A percentile compares a stretch with the other conserved stretches of the same genome.
These are phyloP conservation scores for Corylus avellana DNA, from an alignment of 306 rosid genomes.

Conservation along the genomic window DNA sequence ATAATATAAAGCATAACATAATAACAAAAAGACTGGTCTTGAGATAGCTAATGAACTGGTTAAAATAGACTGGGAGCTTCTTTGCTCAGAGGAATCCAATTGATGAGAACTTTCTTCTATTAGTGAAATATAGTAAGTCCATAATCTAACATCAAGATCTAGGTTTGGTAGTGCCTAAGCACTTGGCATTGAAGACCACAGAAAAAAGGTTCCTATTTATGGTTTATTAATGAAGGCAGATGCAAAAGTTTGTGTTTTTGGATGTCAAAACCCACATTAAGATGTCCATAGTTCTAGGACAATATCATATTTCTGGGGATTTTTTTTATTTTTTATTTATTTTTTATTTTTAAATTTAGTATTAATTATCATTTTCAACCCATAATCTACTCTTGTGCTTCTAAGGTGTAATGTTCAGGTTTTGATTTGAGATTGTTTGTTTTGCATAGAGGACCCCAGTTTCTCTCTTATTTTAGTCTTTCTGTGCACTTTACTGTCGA, in stretches of 20 bases:
- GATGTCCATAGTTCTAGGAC: neutral
- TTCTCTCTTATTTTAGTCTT: constrained; percentile 11
- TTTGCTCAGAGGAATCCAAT: neutral
- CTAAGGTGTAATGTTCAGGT: neutral
- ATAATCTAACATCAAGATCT: neutral
- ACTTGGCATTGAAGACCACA: neutral
- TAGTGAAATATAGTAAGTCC: neutral
- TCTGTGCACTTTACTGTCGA: neutral
- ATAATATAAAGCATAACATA: no score
- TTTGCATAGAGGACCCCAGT: neutral
- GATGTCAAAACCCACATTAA: neutral
- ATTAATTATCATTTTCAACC: neutral
- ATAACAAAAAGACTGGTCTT: neutral
- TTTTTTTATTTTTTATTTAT: neutral
- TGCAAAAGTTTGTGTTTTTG: neutral
- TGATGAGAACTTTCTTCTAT: neutral
- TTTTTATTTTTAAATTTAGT: neutral
- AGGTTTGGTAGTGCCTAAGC: neutral
- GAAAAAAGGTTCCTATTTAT: neutral
- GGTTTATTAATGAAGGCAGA: neutral
- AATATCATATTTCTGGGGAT: neutral
- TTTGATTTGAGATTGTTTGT: neutral
- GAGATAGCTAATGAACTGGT: no score
- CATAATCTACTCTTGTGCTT: neutral
- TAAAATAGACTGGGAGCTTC: no score